Evolutionary conservation across 192 early-diverging fungal genomes (phyloP), one percentile per base, ranked within the genome.

Genomic region (Coemansia sp.): DNA sequence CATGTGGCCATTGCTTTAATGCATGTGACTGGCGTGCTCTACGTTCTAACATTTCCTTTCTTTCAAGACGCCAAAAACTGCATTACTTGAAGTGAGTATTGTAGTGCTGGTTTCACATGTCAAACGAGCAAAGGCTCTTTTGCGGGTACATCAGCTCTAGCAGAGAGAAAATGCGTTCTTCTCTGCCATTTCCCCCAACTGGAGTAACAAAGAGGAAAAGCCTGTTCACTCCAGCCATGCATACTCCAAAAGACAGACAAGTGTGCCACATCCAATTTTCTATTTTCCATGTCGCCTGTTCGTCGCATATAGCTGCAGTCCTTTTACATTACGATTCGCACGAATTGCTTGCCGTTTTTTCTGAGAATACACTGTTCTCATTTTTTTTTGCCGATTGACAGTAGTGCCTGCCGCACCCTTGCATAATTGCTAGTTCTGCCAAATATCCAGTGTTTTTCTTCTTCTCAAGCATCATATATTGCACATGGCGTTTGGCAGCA

Each of bases 191-290:
- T 40, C 15, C 15, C 15, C 48, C 25, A 4, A 8, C 25, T 51
- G 20, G 20, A 13, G 16, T 26, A 51, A 9, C 20, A 7, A 6
- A 26, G 13, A 26, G 48, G 26, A 8, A 6, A 21, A 13, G 8
- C 25, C 23, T 51, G 23, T 7, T 51, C 48, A 43, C 52, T 49
- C 9, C 37, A n/a, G 40, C 53, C 64, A 58, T 66, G 64, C 63
- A 43, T 64, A 21, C 29, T 29, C 16, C 25, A 64, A 2, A 18
- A 51, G 25, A 15, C 48, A 51, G 48, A 51, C 21, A 23, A 25
- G 48, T 10, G 16, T 46, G 23, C 48, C 48, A 51, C 48, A 0
- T 26, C 25, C 25, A 25, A 21, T 5, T 45, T 16, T n/a, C 18
- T 18, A 23, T 51, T 51, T 13, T 51, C 26, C 25, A 26, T 40